Base-by-base conservation (phyloP, 768 basidiomycete species). In the Pisolithus albus region DNA sequence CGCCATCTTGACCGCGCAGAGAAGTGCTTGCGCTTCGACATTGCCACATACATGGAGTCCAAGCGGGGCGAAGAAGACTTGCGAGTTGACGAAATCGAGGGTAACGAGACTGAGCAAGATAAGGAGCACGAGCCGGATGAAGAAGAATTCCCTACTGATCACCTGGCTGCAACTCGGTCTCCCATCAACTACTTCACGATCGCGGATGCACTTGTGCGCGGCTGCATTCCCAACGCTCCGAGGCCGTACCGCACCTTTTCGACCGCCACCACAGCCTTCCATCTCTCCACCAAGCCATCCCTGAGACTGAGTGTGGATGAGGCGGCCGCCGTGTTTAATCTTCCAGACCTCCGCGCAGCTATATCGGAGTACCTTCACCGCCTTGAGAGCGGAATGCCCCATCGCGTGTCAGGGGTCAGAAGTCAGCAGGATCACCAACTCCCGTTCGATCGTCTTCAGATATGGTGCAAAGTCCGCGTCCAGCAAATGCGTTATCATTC, bases 281-380 rank as follows among this genome's bases (percentile, higher is more conserved):
- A 51, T 45, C 46, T 55, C 28, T 38, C 41, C 28, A 48, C 26
- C 13, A 55, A 55, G 15, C 49, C 50, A 3, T 44, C n/a, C 4
- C 42, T 34, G 13, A 15, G 32, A 26, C 46, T 55, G 1, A 47
- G 39, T 36, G 8, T 55, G 15, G 34, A 42, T 18, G 46, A 55
- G 36, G 49, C 34, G 13, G 26, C 46, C 11, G n/a, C 5, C 15
- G 3, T 11, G 26, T 53, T 45, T 40, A 13, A 26, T 6, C 30
- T 54, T 16, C 36, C 24, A 18, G 48, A 56, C 32, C 51, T 56
- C 15, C n/a, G 15, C 2, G 7, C 41, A 7, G 43, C 51, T 2
- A 36, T 56, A 9, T 30, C 30, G 10, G 18, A 41, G 7, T 19
- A 18, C 18, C 18, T 41, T 21, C 3, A 10, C 11, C n/a, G 7